Evolutionary conservation across 169 alveolate species (phyloP).

Genomic region (Perkinsus marinus): DNA sequence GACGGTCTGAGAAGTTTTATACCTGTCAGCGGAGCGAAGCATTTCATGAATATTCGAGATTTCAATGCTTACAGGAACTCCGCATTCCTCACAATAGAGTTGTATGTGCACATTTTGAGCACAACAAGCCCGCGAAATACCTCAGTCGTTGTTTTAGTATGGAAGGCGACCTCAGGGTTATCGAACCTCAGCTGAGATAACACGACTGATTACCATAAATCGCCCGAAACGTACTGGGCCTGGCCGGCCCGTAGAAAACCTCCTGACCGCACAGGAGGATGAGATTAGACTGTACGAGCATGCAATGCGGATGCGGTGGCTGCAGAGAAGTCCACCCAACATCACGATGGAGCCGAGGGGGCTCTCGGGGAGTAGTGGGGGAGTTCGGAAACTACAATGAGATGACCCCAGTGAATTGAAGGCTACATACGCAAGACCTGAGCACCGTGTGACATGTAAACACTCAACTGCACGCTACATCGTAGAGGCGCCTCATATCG

Average conservation of each 20-base stretch:
- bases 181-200: background rate
- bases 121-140: background rate
- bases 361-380: too few species aligned
- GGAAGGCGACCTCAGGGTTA: background rate
- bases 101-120: background rate
- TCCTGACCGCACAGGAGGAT: too few species aligned
- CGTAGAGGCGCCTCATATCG: background rate
- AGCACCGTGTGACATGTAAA: too few species aligned
- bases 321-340: background rate
- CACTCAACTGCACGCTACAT: background rate
- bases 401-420: too few species aligned
- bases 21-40: background rate
- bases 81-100: background rate
- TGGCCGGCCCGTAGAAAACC: background rate
- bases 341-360: background rate
- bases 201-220: background rate
- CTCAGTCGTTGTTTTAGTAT: background rate
- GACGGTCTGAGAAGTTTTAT: background rate
- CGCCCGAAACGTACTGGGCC: background rate
- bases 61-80: background rate
- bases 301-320: background rate
- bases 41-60: too few species aligned
- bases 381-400: background rate
- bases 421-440: too few species aligned
- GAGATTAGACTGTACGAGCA: background rate